phyloP scores from a whole-genome alignment of 805 yeast genomes.

The Cyberlindnera mississippiensis region DNA sequence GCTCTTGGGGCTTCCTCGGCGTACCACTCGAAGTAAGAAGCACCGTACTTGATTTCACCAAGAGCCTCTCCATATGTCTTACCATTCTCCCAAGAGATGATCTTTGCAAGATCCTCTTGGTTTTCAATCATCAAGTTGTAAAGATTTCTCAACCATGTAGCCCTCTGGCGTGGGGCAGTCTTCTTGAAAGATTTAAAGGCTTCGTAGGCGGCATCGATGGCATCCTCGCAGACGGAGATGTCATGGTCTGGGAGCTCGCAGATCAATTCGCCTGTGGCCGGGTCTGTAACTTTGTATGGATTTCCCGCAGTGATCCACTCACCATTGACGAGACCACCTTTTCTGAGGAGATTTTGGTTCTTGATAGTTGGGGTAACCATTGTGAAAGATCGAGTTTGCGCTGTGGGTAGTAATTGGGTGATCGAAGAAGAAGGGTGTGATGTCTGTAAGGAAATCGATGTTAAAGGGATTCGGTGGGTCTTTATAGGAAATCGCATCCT shows the following conservation, averaged over 20 bases:
- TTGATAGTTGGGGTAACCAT: conserved; percentile 15
- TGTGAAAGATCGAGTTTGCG: background rate
- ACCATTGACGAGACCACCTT: conserved; percentile 69
- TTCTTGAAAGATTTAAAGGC: conserved; percentile 44
- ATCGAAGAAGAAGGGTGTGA: background rate
- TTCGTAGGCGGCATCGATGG: conserved; percentile 44
- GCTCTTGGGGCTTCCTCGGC: conserved; percentile 59
- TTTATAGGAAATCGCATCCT: background rate
- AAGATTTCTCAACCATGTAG: conserved; percentile 47
- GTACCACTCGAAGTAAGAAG: conserved; percentile 86
- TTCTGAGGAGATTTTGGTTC: conserved; percentile 49
- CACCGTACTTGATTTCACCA: conserved; percentile 57
- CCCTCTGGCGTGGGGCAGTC: conserved; percentile 47
- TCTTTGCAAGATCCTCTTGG: conserved; percentile 51
- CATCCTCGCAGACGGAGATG: conserved; percentile 52
- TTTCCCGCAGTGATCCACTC: conserved; percentile 53
- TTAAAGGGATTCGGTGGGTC: background rate
- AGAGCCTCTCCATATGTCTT: conserved; percentile 49
- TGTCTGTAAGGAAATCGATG: background rate
- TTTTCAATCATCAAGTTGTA: conserved; percentile 51
- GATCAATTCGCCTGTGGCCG: conserved; percentile 59
- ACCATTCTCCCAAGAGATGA: conserved; percentile 59
- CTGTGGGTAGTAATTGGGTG: background rate
- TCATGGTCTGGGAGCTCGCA: conserved; percentile 63
- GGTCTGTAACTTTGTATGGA: conserved; percentile 67